Evolutionary conservation across 768 basidiomycete species (phyloP).

Genomic region (Tylopilus balloui): DNA sequence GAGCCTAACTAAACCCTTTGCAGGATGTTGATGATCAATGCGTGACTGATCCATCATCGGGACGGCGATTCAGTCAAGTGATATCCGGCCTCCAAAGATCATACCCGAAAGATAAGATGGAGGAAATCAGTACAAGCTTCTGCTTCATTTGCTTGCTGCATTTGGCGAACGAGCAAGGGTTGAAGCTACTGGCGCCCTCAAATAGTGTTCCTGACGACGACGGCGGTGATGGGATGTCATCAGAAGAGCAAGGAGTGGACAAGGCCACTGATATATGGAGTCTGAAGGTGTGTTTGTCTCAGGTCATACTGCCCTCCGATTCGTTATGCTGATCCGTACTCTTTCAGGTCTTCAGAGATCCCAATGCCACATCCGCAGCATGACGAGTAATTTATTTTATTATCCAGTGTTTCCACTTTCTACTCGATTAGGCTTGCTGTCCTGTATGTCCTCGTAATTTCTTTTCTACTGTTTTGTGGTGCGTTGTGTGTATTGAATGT

Average conservation of each 20-base stretch:
- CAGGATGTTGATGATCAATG: constrained; percentile 53
- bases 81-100: constrained; percentile 74
- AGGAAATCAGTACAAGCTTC: constrained; percentile 97
- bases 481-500: not conserved
- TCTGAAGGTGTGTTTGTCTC: constrained; percentile 52
- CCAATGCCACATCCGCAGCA: constrained; percentile 29
- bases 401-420: not conserved
- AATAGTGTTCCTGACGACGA: constrained; percentile 35
- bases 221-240: constrained; percentile 30
- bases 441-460: constrained; percentile 7
- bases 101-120: constrained; percentile 93
- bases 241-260: constrained; percentile 37
- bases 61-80: constrained; percentile 72
- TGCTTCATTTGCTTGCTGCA: constrained; percentile 98
- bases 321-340: not conserved
- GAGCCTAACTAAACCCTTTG: not conserved
- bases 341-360: constrained; percentile 43
- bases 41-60: constrained; percentile 61
- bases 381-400: constrained; percentile 26
- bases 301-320: not conserved
- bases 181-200: constrained; percentile 64
- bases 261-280: constrained; percentile 71
- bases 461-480: constrained; percentile 1
- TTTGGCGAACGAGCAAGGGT: constrained; percentile 93
- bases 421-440: constrained; percentile 6